Conservation (phyloP, 2,329 filamentous ascomycete species). For the Pseudocercospora macadamiae region DNA sequence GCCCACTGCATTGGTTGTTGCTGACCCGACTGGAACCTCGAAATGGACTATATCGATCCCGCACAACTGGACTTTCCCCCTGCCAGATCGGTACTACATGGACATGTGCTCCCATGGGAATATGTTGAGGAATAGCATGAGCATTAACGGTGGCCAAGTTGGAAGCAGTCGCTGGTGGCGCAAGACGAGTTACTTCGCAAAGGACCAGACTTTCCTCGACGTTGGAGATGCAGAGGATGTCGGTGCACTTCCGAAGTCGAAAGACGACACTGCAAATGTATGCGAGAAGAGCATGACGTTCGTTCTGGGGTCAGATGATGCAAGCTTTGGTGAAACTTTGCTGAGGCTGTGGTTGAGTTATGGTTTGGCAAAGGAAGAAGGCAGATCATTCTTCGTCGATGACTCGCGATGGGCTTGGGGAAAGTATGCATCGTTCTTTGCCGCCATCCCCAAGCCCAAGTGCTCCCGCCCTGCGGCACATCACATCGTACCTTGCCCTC, state of each 20-base stretch:
- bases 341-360: slow-evolving; percentile 85
- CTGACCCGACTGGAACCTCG: slow-evolving; percentile 64
- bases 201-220: slow-evolving; percentile 73
- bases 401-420: slow-evolving; percentile 84
- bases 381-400: slow-evolving; percentile 79
- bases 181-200: slow-evolving; percentile 59
- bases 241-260: slow-evolving; percentile 56
- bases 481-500: slow-evolving; percentile 79
- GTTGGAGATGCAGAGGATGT: slow-evolving; percentile 69
- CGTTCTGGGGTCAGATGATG: slow-evolving; percentile 72
- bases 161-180: slow-evolving; percentile 48
- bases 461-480: slow-evolving; percentile 74
- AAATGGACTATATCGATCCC: slow-evolving; percentile 86
- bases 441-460: slow-evolving; percentile 63
- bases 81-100: slow-evolving; percentile 66
- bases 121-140: slow-evolving; percentile 44
- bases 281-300: slow-evolving; percentile 77
- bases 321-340: slow-evolving; percentile 75
- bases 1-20: slow-evolving; percentile 72
- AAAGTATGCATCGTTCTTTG: slow-evolving; percentile 72
- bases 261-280: slow-evolving; percentile 44
- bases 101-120: slow-evolving; percentile 65
- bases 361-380: slow-evolving; percentile 73
- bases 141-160: background rate
- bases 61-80: slow-evolving; percentile 65